Base-by-base conservation (phyloP, 2,329 filamentous ascomycete genomes). In the Sordariomycetes sp. region DNA sequence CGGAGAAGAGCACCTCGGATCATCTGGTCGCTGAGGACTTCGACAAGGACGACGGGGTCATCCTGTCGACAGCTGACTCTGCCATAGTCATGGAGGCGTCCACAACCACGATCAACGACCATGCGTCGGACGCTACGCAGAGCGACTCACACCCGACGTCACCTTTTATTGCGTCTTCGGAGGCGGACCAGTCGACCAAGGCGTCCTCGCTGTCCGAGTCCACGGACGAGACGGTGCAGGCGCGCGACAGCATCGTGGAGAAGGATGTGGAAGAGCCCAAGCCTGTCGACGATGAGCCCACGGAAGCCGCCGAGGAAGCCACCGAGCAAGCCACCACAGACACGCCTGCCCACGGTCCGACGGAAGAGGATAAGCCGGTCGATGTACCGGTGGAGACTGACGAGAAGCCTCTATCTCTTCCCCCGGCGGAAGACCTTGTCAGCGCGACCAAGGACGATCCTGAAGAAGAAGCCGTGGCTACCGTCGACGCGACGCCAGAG, bases 121-220 rank as follows among this genome's bases (percentile, higher is more conserved):
- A 73, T 37, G 70, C 67, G 3, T 78, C 77, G 3, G 74, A 77
- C 34, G 69, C 77, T 53, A 76, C 77, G 3, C 74, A 74, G 58
- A 75, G 75, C 24, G 81, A 85, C 66, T 86, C 82, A 2, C 79
- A 79, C 57, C 80, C 82, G 4, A 69, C 78, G 12, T 85, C 82
- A 16, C 82, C 82, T 0, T 67, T 78, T 24, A 75, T 76, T 52
- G 71, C 71, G 22, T 75, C 74, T 18, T 85, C 81, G 6, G 82
- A 85, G 59, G 71, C 77, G 46, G 80, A 76, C 16, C 76, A 79
- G 55, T 86, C 82, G 2, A 86, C 83, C 7, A 82, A 80, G 63
- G 83, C 83, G 3, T 86, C 82, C 0, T 86, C 83, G 0, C 66
- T 86, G 11, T 86, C 82, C 6, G 83, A 85, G 60, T 81, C 79